Evolutionary conservation across 805 yeast species (phyloP), one percentile per base, ranked within the genome.

Genomic region (Myxozyma sirexii): DNA sequence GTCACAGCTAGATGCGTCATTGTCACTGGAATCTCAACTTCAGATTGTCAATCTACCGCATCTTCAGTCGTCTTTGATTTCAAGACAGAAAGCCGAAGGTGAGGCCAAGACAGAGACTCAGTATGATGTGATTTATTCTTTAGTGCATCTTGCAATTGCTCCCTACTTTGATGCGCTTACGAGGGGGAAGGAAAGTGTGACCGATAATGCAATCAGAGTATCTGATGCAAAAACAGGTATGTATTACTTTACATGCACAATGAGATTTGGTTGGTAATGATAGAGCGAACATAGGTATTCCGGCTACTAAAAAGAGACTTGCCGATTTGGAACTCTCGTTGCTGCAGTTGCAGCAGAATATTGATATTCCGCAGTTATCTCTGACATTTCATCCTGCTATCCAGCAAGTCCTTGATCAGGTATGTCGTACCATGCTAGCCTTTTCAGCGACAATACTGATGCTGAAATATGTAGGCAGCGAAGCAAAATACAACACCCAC

Each of bases 311-410:
- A 64, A 84, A 81, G 70, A 87, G 84, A 67, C 79, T 90, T 55
- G 79, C 81, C 37, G 96, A 90, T 59, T 74, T 91, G 23, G 82
- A 88, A 0, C 69, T 82, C 17, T 84, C 93, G 0, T 74, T 91
- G 12, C 84, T 83, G 59, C 85, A 86, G 68, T 73, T 89, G 15
- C 86, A 87, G 63, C 87, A 85, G 59, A 79, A 84, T 27, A 81
- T 87, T 23, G 87, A 84, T 45, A 78, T 83, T 1, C 96, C 96
- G 0, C 85, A 88, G 65, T 72, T 91, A 17, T 62, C 76, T 1
- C 67, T 79, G 1, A 68, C 80, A 0, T 75, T 82, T 1, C 90
- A 88, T 67, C 82, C 84, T 0, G 69, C 70, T 5, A 73, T 90
- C 3, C 76, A 72, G 47, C 70, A 72, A 0, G 77, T 79, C 2